phyloP scores from a whole-genome alignment of 2,329 filamentous ascomycete genomes.

The Venturia pyrina region DNA sequence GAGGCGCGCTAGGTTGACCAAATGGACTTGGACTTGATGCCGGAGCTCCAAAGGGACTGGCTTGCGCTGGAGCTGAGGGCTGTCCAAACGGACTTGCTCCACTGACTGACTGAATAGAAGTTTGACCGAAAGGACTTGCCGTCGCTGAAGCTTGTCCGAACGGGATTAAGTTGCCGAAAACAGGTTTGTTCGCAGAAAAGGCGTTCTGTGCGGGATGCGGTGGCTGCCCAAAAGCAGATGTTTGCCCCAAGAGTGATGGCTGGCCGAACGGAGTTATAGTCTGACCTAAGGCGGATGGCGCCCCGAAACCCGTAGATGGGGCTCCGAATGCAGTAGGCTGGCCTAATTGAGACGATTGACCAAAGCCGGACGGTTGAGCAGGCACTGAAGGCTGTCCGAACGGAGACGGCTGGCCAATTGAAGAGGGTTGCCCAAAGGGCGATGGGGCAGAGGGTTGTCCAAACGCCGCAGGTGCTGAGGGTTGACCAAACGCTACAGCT shows the following conservation, averaged over 20 bases:
- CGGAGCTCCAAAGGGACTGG: conserved; percentile 14
- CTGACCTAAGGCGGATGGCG: conserved; percentile 11
- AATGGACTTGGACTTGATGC: conserved; percentile 3
- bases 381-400: conserved; percentile 14
- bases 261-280: conserved; percentile 13
- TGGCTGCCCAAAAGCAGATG: conserved; percentile 15
- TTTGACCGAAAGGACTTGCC: conserved; percentile 10
- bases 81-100: conserved; percentile 19
- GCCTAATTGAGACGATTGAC: conserved; percentile 6
- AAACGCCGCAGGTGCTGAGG: conserved; percentile 14
- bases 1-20: neutral
- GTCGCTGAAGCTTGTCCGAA: conserved; percentile 19
- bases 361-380: conserved; percentile 9
- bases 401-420: conserved; percentile 7
- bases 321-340: conserved; percentile 12
- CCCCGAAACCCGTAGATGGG: neutral
- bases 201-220: conserved; percentile 11
- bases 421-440: conserved; percentile 21
- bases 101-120: conserved; percentile 5
- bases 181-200: neutral
- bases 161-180: conserved; percentile 15
- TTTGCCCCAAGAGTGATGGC: conserved; percentile 12
- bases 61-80: conserved; percentile 15
- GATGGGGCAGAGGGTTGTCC: conserved; percentile 11
- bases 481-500: conserved; percentile 20